A percentile compares a stretch with the other conserved stretches of the same genome.
These are phyloP conservation scores for Reticulascus tulasneorum DNA, from an alignment of 2,329 filamentous ascomycete species.

Conservation along the genomic window DNA sequence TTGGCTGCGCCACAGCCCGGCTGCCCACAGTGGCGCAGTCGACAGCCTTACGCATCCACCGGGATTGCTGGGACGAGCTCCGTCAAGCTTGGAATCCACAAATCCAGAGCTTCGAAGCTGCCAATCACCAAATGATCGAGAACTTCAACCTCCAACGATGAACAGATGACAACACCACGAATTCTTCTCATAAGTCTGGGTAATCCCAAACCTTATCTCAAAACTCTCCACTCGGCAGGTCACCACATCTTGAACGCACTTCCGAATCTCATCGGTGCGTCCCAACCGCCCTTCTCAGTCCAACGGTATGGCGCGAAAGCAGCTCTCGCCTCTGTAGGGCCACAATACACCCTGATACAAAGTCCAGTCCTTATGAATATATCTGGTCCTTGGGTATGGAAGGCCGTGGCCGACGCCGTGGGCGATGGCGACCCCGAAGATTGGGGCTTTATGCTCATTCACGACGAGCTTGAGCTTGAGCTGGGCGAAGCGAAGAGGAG, in stretches of 20 bases:
- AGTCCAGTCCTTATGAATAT: constrained; percentile 81
- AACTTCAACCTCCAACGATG: not conserved
- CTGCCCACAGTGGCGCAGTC: constrained; percentile 10
- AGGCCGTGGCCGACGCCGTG: constrained; percentile 46
- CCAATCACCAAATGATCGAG: not conserved
- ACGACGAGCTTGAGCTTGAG: constrained; percentile 79
- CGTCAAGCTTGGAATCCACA: not conserved
- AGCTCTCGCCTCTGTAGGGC: constrained; percentile 42
- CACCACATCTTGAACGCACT: constrained; percentile 70
- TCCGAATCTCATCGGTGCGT: constrained; percentile 39
- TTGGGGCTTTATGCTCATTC: constrained; percentile 67
- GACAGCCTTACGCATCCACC: too few relatives aligned
- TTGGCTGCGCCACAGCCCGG: constrained; percentile 8
- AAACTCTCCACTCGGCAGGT: constrained; percentile 83
- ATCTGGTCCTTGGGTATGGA: constrained; percentile 71
- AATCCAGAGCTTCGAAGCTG: not conserved
- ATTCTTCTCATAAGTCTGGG: constrained; percentile 85
- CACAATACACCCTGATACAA: constrained; percentile 66
- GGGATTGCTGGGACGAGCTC: not conserved
- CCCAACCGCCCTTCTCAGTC: constrained; percentile 46
- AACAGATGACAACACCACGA: constrained; percentile 33
- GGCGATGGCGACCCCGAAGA: constrained; percentile 26
- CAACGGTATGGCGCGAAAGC: constrained; percentile 44
- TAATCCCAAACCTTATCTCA: constrained; percentile 71
- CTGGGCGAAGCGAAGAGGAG: constrained; percentile 65